Evolutionary conservation across 2,329 filamentous ascomycete species (phyloP).

Genomic region (Ceratocystis eucalypticola): DNA sequence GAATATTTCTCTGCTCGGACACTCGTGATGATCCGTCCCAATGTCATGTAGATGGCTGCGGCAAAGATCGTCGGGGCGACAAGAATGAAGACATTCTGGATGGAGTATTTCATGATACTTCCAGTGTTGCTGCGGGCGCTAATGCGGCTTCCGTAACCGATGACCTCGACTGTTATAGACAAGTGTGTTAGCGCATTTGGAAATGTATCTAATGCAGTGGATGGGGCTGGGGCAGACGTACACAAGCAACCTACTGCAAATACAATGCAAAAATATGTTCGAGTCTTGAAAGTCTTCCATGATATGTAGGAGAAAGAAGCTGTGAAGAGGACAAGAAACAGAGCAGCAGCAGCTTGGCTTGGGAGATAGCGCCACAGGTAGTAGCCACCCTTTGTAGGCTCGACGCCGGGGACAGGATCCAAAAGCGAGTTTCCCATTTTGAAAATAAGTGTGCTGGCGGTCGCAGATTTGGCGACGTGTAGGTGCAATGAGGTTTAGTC

Average conservation of each 20-base stretch:
- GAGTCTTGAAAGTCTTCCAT: slow-evolving; percentile 6
- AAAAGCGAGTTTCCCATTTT: not conserved
- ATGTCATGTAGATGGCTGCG: slow-evolving; percentile 39
- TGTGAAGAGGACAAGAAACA: not conserved
- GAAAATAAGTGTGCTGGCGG: not conserved
- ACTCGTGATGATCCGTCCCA: slow-evolving; percentile 32
- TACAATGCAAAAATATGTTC: slow-evolving; percentile 24
- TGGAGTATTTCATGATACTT: slow-evolving; percentile 28
- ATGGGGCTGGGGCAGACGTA: slow-evolving; percentile 26
- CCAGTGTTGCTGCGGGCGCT: slow-evolving; percentile 23
- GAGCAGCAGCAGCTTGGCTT: not conserved
- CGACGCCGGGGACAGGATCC: not conserved
- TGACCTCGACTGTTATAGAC: slow-evolving; percentile 24
- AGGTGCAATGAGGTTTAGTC: not conserved
- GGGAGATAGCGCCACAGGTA: not conserved
- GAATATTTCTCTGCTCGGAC: slow-evolving; percentile 28
- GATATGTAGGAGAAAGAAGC: not conserved
- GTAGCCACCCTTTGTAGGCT: not conserved
- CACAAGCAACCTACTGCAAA: slow-evolving; percentile 36
- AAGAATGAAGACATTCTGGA: slow-evolving; percentile 33
- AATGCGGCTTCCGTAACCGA: slow-evolving; percentile 21
- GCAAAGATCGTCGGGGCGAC: slow-evolving; percentile 37
- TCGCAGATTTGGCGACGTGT: not conserved
- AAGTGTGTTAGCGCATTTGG: slow-evolving; percentile 12
- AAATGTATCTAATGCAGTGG: not conserved